Base-by-base conservation (phyloP, 805 yeast genomes). In the Vanderwaltozyma verrucispora region DNA sequence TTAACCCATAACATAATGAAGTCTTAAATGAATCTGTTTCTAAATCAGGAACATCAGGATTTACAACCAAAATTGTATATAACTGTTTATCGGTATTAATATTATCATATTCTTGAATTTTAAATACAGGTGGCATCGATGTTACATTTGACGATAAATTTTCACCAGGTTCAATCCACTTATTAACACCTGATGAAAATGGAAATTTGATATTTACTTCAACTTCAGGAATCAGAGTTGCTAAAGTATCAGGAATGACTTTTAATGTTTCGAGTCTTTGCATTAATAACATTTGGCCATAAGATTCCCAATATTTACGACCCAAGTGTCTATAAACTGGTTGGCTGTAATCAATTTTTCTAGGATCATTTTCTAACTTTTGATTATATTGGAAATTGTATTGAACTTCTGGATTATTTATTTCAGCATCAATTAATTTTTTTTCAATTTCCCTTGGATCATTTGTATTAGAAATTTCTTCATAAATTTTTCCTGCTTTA, bases 221-320 rank as follows among this genome's bases (percentile, higher is more conserved):
- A 14, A 75, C 89, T 44, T 69, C 64, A 15, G 97, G 97, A 9
- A 72, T 78, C 40, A 92, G 61, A 2, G 96, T 87, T 20, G 96
- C 92, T 59, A 92, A 56, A 3, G 97, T 88, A 56, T 92, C 98
- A 13, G 98, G 98, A 41, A 92, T 83, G 30, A 85, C 85, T 30
- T 72, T 72, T 48, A 86, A 64, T 39, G 81, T 77, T 63, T 92
- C 98, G 37, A 92, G 62, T 65, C 97, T 77, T 65, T 92, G 96
- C 92, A 92, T 85, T 37, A 80, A 66, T 36, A 85, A 55, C 84
- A 86, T 81, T 60, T 75, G 74, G 31, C 74, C 78, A 44, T 77
- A 68, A 5, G 56, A 49, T 55, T 76, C 73, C 96, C 96, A 89
- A 45, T 79, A 73, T 43, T 78, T 63, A 49, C 74, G 65, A 41